Percentiles rank a stretch among this genome's conserved stretches.
Conservation (phyloP, 164 flowering plant genomes). For the Macadamia tetraphylla region DNA sequence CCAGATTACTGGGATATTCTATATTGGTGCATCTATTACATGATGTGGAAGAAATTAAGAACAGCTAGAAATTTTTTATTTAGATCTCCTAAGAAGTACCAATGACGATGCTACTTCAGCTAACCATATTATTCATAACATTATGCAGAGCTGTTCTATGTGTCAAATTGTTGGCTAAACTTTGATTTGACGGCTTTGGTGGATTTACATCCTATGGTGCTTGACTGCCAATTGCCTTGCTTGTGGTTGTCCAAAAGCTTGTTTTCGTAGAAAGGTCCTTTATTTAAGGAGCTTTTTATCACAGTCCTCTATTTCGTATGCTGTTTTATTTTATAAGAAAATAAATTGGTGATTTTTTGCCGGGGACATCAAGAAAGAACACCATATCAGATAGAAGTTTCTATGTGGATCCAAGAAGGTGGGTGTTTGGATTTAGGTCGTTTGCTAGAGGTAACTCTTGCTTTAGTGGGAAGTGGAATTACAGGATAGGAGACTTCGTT, state of each 20-base stretch:
- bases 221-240: not conserved
- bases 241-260: not conserved
- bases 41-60: not conserved
- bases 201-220: not conserved
- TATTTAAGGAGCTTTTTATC: not conserved
- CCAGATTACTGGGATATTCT: not conserved
- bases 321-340: not conserved
- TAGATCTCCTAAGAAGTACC: not conserved
- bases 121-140: not conserved
- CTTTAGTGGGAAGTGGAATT: too few species aligned
- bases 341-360: not conserved
- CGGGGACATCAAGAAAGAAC: not conserved
- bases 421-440: too few species aligned
- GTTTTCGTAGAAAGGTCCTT: not conserved
- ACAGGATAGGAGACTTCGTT: too few species aligned
- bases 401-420: too few species aligned
- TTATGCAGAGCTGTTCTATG: not conserved
- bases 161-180: not conserved
- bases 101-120: not conserved
- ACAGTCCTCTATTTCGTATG: not conserved
- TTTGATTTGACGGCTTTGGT: not conserved
- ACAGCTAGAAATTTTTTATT: not conserved
- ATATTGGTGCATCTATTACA: not conserved
- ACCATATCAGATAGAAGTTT: too few species aligned
- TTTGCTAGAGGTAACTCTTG: too few species aligned